Base-by-base conservation (phyloP, 1,284 basidiomycete genomes). In the Cutaneotrichosporon dermatis region DNA sequence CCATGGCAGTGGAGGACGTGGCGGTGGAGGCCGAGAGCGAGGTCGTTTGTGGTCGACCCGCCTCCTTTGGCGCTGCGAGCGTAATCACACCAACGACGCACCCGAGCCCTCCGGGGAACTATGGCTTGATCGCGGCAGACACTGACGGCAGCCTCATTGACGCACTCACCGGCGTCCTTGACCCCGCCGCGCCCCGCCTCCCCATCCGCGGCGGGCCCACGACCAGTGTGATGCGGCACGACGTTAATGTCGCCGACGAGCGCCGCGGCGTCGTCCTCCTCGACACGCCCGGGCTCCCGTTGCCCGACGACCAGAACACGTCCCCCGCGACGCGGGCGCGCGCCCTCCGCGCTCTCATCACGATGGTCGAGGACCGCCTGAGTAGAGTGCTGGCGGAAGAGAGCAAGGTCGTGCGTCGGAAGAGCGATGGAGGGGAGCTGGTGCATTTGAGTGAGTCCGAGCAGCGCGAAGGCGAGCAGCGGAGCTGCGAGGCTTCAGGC, bases 371-470 rank as follows among this genome's bases (percentile, higher is more conserved):
- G 57, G 71, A 71, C 16, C 58, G 71, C 7, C 72, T 72, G 35
- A 69, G 62, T 42, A 67, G 68, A 50, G 68, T 65, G 12, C 65
- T 75, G 61, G 58, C 63, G 37, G 76, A 77, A 59, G 76, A 77
- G 60, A 65, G 58, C 40, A 71, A 71, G 58, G 71, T 75, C 35
- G 66, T 75, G 6, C 56, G 74, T 35, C 59, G 66, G n/a, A 64
- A 67, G 52, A 56, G 64, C 15, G 69, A 62, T 13, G 75, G 72
- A 12, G 73, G 71, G 25, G 69, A 72, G 8, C 46, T 76, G 49
- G 58, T 75, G 12, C 73, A 75, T 62, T 64, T 76, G 7, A 66
- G 75, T 76, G 46, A 68, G 74, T n/a, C n/a, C n/a, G n/a, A n/a
- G n/a, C n/a, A n/a, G n/a, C n/a, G n/a, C n/a, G n/a, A n/a, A n/a